These are phyloP conservation scores for Backusella morwellensis DNA, from an alignment of 192 early-diverging fungal species.

Conservation along the genomic window DNA sequence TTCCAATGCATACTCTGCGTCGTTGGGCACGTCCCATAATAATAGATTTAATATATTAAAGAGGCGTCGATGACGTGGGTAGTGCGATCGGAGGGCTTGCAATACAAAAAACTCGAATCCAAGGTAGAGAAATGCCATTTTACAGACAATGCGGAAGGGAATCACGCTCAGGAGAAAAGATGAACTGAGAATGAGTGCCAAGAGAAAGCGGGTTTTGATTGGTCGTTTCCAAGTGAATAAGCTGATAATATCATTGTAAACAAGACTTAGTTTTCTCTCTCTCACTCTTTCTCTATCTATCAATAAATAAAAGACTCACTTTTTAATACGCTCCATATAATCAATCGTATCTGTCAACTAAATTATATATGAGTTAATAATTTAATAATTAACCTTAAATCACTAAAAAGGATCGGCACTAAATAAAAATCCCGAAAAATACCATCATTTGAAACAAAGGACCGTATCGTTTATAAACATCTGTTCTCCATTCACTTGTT, in stretches of 20 bases:
- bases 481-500: constrained; percentile 18
- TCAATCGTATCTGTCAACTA: constrained; percentile 28
- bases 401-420: background rate
- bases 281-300: too few relatives aligned
- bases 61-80: constrained; percentile 44
- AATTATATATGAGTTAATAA: background rate
- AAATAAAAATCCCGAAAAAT: background rate
- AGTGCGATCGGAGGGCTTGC: constrained; percentile 39
- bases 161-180: background rate
- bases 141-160: constrained; percentile 7
- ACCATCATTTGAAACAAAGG: constrained; percentile 21
- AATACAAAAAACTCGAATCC: constrained; percentile 50
- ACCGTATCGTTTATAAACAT: constrained; percentile 20
- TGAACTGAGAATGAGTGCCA: constrained; percentile 7
- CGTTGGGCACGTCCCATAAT: constrained; percentile 50
- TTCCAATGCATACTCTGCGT: constrained; percentile 50
- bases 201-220: constrained; percentile 13
- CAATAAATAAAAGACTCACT: constrained; percentile 13
- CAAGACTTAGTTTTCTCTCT: too few relatives aligned
- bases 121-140: constrained; percentile 20
- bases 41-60: constrained; percentile 47
- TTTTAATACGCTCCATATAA: constrained; percentile 21
- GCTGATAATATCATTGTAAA: background rate
- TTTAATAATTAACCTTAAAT: background rate
- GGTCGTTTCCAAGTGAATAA: constrained; percentile 34